Conservation (phyloP, 2,329 filamentous ascomycete species). For the Sporothrix variecibatus region DNA sequence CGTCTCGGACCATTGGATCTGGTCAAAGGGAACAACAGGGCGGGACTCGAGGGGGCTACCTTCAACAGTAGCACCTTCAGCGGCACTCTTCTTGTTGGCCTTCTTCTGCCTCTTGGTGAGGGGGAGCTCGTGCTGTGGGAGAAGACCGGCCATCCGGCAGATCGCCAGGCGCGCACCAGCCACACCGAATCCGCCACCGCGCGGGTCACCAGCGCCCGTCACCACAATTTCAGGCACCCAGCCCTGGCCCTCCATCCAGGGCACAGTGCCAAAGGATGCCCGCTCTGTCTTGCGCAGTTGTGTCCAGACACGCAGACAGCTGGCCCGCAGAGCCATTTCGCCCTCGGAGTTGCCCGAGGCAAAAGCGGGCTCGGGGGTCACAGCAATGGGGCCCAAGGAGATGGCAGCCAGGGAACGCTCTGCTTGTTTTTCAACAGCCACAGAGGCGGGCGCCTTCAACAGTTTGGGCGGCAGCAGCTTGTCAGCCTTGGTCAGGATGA, state of each 20-base stretch:
- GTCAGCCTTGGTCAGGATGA: conserved; percentile 61
- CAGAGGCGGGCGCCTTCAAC: background rate
- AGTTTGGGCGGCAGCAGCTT: conserved; percentile 41
- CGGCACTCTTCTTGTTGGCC: background rate
- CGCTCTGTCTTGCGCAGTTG: conserved; percentile 31
- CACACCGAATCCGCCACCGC: conserved; percentile 37
- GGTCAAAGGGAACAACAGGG: conserved; percentile 40
- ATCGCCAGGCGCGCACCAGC: conserved; percentile 40
- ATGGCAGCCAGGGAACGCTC: background rate
- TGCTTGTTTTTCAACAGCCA: background rate
- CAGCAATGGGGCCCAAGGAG: background rate
- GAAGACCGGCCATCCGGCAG: conserved; percentile 39
- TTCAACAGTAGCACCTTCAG: background rate
- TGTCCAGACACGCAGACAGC: conserved; percentile 38
- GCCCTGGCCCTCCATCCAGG: conserved; percentile 35
- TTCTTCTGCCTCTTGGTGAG: conserved; percentile 7
- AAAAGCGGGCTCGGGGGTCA: background rate
- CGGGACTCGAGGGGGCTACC: background rate
- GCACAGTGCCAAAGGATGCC: conserved; percentile 30
- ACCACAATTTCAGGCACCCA: conserved; percentile 41
- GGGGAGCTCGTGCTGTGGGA: conserved; percentile 27
- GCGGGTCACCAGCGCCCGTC: conserved; percentile 40
- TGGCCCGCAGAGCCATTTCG: conserved; percentile 29
- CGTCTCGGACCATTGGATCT: conserved; percentile 35
- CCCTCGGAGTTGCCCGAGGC: background rate